A percentile compares a stretch with the other conserved stretches of the same genome.
Conservation (phyloP, 1,284 basidiomycete genomes). For the Schizopora paradoxa region DNA sequence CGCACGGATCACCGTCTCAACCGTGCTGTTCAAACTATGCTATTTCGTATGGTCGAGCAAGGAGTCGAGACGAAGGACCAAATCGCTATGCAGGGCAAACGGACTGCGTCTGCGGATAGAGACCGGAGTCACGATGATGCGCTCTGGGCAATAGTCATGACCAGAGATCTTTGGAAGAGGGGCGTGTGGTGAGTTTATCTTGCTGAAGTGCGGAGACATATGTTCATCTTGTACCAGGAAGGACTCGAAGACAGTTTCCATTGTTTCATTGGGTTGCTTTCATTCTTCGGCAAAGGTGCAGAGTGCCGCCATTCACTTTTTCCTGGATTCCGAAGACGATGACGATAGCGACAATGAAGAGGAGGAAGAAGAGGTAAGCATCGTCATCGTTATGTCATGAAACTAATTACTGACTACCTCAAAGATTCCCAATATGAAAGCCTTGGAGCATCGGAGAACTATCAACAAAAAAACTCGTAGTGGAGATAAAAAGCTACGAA, state of each 20-base stretch:
- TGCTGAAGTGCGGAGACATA: neutral
- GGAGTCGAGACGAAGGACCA: slow-evolving; percentile 51
- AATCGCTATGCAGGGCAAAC: slow-evolving; percentile 73
- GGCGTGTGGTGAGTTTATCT: slow-evolving; percentile 69
- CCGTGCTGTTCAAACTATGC: slow-evolving; percentile 90
- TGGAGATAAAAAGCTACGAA: slow-evolving; percentile 73
- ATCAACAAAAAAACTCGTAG: slow-evolving; percentile 89
- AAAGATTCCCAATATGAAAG: slow-evolving; percentile 62
- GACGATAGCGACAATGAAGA: slow-evolving; percentile 70
- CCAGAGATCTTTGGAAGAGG: slow-evolving; percentile 94
- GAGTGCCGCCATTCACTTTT: slow-evolving; percentile 95
- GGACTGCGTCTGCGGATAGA: slow-evolving; percentile 39
- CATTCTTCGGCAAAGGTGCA: slow-evolving; percentile 95
- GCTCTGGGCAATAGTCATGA: slow-evolving; percentile 95
- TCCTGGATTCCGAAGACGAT: slow-evolving; percentile 78
- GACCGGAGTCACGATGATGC: slow-evolving; percentile 70
- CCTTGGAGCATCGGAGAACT: slow-evolving; percentile 75
- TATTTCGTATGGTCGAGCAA: slow-evolving; percentile 94
- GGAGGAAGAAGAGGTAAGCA: slow-evolving; percentile 55
- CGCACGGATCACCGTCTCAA: slow-evolving; percentile 96
- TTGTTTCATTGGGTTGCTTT: slow-evolving; percentile 88
- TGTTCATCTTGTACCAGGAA: slow-evolving; percentile 46
- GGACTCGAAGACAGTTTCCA: slow-evolving; percentile 91
- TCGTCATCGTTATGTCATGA: slow-evolving; percentile 1
- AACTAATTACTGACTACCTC: slow-evolving; percentile 13